Evolutionary conservation across 164 flowering plant species (phyloP).

Genomic region (Stephania yunnanensis): DNA sequence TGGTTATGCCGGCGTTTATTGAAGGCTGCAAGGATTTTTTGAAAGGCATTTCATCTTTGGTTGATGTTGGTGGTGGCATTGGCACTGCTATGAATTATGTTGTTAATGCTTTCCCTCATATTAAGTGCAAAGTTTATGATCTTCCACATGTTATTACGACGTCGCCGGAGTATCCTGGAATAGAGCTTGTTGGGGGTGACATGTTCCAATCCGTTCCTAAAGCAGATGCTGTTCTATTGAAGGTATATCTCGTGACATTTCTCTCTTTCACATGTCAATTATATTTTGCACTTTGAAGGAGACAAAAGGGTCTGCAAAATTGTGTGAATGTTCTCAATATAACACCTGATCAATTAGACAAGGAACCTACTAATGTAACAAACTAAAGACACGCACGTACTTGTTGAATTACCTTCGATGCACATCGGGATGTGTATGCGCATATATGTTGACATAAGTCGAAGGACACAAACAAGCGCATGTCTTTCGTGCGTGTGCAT

Average conservation of each 20-base stretch:
- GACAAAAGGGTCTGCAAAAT: not conserved
- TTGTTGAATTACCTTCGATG: no score
- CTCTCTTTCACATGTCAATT: not conserved
- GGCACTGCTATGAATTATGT: conserved; percentile 10
- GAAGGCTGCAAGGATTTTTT: conserved; percentile 13
- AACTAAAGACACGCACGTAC: no score
- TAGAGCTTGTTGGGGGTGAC: conserved; percentile 19
- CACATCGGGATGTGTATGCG: no score
- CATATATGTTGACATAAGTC: no score
- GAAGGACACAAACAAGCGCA: no score
- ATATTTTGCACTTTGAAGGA: no score
- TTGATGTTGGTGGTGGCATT: conserved; percentile 23
- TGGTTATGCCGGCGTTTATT: conserved; percentile 13
- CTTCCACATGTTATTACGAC: conserved; percentile 22
- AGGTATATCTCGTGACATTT: not conserved
- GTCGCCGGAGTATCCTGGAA: conserved; percentile 8
- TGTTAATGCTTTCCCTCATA: conserved; percentile 19
- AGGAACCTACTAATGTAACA: no score
- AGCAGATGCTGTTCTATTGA: conserved; percentile 19
- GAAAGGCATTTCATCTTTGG: conserved; percentile 26
- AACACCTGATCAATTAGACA: no score
- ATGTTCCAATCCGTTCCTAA: conserved; percentile 24
- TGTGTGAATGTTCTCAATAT: no score
- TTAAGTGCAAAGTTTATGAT: conserved; percentile 29
- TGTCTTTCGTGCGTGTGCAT: no score